A percentile compares a stretch with the other conserved stretches of the same genome.
These are phyloP conservation scores for Raphanus raphanistrum DNA, from an alignment of 345 rosid species.

Conservation along the genomic window DNA sequence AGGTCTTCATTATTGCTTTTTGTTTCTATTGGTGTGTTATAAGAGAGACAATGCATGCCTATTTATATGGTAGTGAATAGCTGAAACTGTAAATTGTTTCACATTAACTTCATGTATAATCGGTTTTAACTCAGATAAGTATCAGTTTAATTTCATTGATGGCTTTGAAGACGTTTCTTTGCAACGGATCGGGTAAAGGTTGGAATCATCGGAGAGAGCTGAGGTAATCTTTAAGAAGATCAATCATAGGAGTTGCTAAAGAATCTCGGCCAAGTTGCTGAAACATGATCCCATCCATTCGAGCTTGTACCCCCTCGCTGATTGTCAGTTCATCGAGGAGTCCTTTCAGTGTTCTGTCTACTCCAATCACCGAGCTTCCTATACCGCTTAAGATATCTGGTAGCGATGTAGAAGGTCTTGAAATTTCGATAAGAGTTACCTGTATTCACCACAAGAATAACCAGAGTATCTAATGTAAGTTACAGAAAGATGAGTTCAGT, in stretches of 20 bases:
- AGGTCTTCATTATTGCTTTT: constrained; percentile 24
- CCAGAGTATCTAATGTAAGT: constrained; percentile 5
- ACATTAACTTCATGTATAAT: constrained; percentile 18
- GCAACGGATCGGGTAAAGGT: neutral
- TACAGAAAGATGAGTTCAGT: neutral
- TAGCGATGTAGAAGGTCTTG: constrained; percentile 70
- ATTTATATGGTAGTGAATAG: neutral
- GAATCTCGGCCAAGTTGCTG: constrained; percentile 65
- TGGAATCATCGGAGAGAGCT: constrained; percentile 58
- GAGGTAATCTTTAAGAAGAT: constrained; percentile 69
- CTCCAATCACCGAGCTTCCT: constrained; percentile 70
- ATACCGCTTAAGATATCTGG: constrained; percentile 72
- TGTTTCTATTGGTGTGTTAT: neutral
- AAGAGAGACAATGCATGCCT: neutral
- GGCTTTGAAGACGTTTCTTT: constrained; percentile 4
- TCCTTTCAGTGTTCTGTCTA: constrained; percentile 60
- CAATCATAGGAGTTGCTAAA: constrained; percentile 51
- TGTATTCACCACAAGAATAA: constrained; percentile 30
- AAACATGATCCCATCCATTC: constrained; percentile 86
- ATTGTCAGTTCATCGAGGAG: constrained; percentile 56
- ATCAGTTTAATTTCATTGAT: neutral
- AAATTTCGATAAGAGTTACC: constrained; percentile 86
- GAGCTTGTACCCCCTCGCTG: constrained; percentile 75
- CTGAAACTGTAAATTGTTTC: constrained; percentile 3
- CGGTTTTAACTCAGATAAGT: neutral